Conservation (phyloP, 352 stramenopile species). For the Paralagenidium karlingii region DNA sequence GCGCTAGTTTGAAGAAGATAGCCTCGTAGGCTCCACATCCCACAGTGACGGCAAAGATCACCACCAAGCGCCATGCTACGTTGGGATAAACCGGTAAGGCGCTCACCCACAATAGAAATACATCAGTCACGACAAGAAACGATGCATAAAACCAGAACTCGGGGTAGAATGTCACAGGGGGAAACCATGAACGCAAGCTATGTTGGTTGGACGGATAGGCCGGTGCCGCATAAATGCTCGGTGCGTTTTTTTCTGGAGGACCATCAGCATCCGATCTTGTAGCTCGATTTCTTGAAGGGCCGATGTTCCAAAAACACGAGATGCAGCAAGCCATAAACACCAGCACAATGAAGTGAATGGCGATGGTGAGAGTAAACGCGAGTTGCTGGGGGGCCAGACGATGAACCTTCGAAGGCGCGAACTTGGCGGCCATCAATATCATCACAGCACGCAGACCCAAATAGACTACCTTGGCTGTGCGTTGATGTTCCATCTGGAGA, state of each 20-base stretch:
- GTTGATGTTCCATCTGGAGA: constrained; percentile 36
- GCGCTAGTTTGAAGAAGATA: constrained; percentile 43
- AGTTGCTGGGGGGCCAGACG: constrained; percentile 60
- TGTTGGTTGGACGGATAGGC: constrained; percentile 15
- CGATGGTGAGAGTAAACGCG: constrained; percentile 56
- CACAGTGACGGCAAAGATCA: constrained; percentile 34
- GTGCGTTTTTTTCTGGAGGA: too few species aligned
- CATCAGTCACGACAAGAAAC: constrained; percentile 23
- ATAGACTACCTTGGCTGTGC: constrained; percentile 28
- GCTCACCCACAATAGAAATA: constrained; percentile 67
- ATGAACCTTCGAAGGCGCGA: constrained; percentile 49
- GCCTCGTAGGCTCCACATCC: constrained; percentile 51
- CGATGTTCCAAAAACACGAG: constrained; percentile 75
- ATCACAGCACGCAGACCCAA: constrained; percentile 42
- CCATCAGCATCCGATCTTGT: too few species aligned
- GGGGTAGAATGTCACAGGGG: constrained; percentile 52
- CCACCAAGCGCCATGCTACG: constrained; percentile 57
- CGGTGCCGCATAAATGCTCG: not conserved
- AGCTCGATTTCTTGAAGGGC: too few species aligned
- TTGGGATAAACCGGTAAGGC: constrained; percentile 71
- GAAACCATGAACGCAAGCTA: too few species aligned
- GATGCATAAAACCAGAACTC: constrained; percentile 61
- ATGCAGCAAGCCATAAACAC: constrained; percentile 62
- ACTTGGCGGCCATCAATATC: constrained; percentile 35
- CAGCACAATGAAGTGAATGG: constrained; percentile 72